Evolutionary conservation across 2,329 filamentous ascomycete genomes (phyloP).

Genomic region (Aspergillus japonicus): DNA sequence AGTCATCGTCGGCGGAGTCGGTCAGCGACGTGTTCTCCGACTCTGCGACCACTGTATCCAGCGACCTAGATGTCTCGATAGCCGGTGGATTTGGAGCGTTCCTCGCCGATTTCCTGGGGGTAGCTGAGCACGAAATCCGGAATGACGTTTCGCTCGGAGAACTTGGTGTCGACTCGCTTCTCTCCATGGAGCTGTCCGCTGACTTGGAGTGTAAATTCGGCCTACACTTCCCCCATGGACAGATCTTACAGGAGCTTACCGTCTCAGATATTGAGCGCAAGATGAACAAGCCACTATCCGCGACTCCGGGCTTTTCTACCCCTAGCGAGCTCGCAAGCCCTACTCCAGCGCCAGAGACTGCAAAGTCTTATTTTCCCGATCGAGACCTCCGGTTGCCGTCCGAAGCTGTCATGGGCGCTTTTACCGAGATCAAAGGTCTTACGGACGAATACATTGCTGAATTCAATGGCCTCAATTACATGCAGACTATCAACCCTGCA

Average conservation of each 20-base stretch:
- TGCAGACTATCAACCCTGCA: conserved; percentile 23
- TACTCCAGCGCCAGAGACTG: not conserved
- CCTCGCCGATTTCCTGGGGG: no score
- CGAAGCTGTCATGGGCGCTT: conserved; percentile 24
- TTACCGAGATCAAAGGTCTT: conserved; percentile 10
- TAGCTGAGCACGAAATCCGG: no score
- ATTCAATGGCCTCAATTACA: conserved; percentile 19
- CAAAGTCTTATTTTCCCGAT: not conserved
- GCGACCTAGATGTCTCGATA: no score
- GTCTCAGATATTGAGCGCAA: no score
- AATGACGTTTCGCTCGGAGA: no score
- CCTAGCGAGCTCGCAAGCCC: not conserved
- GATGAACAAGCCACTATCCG: no score
- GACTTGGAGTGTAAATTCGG: not conserved
- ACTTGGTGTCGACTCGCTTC: no score
- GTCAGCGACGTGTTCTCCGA: not conserved
- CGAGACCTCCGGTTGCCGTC: not conserved
- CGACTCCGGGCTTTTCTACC: not conserved
- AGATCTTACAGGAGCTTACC: not conserved
- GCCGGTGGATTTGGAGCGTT: no score
- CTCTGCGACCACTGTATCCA: no score
- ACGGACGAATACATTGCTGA: conserved; percentile 29
- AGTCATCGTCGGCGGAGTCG: not conserved
- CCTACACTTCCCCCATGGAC: not conserved
- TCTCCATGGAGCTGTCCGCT: not conserved